A percentile compares a stretch with the other conserved stretches of the same genome.
These are phyloP conservation scores for Andrographis paniculata DNA, from an alignment of 305 asterid genomes.

Conservation along the genomic window DNA sequence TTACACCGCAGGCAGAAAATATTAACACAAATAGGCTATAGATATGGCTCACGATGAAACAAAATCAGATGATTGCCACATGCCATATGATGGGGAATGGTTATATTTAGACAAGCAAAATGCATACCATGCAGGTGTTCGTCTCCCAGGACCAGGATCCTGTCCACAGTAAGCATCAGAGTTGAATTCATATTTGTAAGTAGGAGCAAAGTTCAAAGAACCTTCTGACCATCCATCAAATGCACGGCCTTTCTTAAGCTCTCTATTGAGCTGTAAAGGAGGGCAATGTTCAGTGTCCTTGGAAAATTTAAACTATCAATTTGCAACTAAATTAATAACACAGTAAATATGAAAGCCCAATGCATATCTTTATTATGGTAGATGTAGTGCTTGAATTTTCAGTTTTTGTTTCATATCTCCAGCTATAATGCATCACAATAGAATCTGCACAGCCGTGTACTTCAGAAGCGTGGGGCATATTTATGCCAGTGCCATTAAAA, in stretches of 20 bases:
- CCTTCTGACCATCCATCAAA: slow-evolving; percentile 99
- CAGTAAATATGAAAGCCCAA: neutral
- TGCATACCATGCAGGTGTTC: slow-evolving; percentile 94
- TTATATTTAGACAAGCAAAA: slow-evolving; percentile 12
- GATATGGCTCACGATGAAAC: no score
- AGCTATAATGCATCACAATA: no score
- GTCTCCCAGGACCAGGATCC: slow-evolving; percentile 67
- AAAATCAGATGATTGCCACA: neutral
- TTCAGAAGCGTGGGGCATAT: no score
- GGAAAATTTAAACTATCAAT: slow-evolving; percentile 5
- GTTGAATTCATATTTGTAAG: slow-evolving; percentile 78
- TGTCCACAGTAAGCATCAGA: slow-evolving; percentile 60
- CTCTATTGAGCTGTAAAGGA: slow-evolving; percentile 59
- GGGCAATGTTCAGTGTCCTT: slow-evolving; percentile 11
- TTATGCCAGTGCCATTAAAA: no score
- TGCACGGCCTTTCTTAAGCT: slow-evolving; percentile 75
- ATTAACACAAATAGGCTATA: neutral
- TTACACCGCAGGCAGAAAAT: neutral
- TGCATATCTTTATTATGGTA: no score
- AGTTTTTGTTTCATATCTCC: no score
- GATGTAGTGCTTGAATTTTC: no score
- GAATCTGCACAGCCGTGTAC: no score
- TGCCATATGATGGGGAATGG: neutral
- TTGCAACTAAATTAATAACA: slow-evolving; percentile 2
- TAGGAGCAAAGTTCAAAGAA: slow-evolving; percentile 68